Base-by-base conservation (phyloP, 192 early-diverging fungal genomes). In the Entomortierella lignicola region DNA sequence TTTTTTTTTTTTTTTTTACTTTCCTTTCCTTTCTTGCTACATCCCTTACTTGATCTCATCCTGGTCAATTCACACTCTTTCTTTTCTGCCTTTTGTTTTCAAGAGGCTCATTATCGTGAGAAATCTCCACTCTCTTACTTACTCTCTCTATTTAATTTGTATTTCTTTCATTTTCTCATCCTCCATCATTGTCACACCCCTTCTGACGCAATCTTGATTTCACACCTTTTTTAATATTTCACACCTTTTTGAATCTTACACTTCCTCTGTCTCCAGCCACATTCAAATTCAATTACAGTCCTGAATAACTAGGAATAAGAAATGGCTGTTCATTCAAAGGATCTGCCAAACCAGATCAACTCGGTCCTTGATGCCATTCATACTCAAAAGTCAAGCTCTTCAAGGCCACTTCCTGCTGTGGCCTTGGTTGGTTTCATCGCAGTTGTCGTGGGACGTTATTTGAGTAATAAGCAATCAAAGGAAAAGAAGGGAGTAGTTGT, bases 331-430 rank as follows among this genome's bases (percentile, higher is more conserved):
- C 75, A 79, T 52, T 79, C 75, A 58, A 79, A 79, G 52, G 75
- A 79, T 68, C 57, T 79, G 75, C 75, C 75, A 53, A 55, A 70
- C 61, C 75, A 79, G 68, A 79, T 79, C 75, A 79, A 61, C 68
- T 60, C 75, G 20, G 75, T 79, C 34, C 68, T 79, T 12, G 75
- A 79, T 50, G 60, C 75, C 1, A 63, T 79, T 13, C 75, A 66
- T 51, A 34, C 66, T 1, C 64, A 79, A 50, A 64, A 70, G 31
- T 70, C 75, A 0, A 23, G 47, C 43, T 27, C 48, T 32, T 27
- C 53, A n/a, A 67, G 75, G 21, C 68, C 75, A 23, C 61, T 79
- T 31, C 75, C 75, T 47, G 75, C 75, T 15, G 67, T 58, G 0
- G 75, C 67, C 30, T 63, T 79, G n/a, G 75, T 79, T n/a, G 63